Conservation (phyloP, 352 stramenopile genomes). For the Globisporangium viniferum region DNA sequence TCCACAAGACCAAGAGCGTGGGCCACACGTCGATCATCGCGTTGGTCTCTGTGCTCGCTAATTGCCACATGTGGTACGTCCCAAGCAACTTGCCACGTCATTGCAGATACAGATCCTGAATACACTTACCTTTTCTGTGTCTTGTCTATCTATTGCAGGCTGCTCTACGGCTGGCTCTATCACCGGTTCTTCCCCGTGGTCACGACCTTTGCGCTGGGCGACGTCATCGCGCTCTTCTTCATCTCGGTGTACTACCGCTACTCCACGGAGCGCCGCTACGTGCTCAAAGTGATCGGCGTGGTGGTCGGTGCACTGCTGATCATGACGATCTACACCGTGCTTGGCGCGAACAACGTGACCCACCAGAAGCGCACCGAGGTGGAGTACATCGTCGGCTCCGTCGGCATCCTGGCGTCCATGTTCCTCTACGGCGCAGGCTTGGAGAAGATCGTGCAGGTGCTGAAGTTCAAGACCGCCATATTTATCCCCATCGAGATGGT, state of each 20-base stretch:
- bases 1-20: constrained; percentile 33
- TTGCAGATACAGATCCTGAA: not conserved
- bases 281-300: constrained; percentile 26
- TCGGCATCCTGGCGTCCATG: constrained; percentile 31
- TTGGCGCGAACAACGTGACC: constrained; percentile 31
- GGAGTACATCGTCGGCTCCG: constrained; percentile 30
- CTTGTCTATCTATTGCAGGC: not conserved
- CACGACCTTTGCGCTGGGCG: constrained; percentile 42
- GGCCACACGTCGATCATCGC: constrained; percentile 35
- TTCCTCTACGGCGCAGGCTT: constrained; percentile 39
- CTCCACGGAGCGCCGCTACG: constrained; percentile 35
- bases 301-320: constrained; percentile 20
- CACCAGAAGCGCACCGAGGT: constrained; percentile 25
- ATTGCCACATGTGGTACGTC: constrained; percentile 30
- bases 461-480: constrained; percentile 37
- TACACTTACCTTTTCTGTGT: not conserved
- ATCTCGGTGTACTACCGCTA: constrained; percentile 53
- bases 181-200: constrained; percentile 31
- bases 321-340: constrained; percentile 38
- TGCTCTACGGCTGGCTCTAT: constrained; percentile 12
- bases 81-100: not conserved
- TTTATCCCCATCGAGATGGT: constrained; percentile 53
- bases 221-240: constrained; percentile 37
- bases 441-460: constrained; percentile 36
- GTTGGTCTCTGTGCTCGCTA: constrained; percentile 39